phyloP scores from a whole-genome alignment of 2,329 filamentous ascomycete species.

The Talaromyces islandicus region DNA sequence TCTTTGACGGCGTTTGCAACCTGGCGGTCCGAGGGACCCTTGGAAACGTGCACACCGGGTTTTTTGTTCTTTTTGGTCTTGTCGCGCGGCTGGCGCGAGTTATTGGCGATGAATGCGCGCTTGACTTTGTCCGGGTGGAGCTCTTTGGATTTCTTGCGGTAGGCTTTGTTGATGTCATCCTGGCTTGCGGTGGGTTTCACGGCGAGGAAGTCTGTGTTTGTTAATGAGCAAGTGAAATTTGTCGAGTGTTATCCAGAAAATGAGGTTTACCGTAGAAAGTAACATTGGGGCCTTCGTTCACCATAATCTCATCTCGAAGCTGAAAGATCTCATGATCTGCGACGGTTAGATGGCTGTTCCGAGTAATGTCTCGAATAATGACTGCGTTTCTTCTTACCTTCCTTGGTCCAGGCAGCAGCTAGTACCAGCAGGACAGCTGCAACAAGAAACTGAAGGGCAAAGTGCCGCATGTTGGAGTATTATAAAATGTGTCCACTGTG shows the following conservation, averaged over 20 bases:
- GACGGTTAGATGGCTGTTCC: background rate
- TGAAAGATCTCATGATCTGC: constrained; percentile 97
- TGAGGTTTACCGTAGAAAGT: constrained; percentile 70
- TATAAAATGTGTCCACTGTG: background rate
- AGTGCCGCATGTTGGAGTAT: constrained; percentile 60
- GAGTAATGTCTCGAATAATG: too few species aligned
- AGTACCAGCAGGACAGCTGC: constrained; percentile 64
- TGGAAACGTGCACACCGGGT: constrained; percentile 59
- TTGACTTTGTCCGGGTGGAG: constrained; percentile 96
- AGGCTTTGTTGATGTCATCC: constrained; percentile 89
- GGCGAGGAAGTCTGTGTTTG: constrained; percentile 66
- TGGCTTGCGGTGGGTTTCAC: constrained; percentile 66
- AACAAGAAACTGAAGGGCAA: constrained; percentile 58
- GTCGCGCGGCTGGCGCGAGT: constrained; percentile 47
- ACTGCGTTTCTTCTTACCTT: constrained; percentile 53
- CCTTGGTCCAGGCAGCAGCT: constrained; percentile 75
- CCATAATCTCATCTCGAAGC: constrained; percentile 76
- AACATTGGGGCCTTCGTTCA: constrained; percentile 67
- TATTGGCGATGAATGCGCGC: constrained; percentile 70
- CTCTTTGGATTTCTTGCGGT: constrained; percentile 75
- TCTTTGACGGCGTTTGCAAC: constrained; percentile 72
- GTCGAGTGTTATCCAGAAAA: background rate
- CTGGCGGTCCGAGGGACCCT: constrained; percentile 67
- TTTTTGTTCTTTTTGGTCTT: constrained; percentile 51
- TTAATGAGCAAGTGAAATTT: background rate